phyloP scores from a whole-genome alignment of 257 asterid genomes.

The Nicotiana sylvestris region DNA sequence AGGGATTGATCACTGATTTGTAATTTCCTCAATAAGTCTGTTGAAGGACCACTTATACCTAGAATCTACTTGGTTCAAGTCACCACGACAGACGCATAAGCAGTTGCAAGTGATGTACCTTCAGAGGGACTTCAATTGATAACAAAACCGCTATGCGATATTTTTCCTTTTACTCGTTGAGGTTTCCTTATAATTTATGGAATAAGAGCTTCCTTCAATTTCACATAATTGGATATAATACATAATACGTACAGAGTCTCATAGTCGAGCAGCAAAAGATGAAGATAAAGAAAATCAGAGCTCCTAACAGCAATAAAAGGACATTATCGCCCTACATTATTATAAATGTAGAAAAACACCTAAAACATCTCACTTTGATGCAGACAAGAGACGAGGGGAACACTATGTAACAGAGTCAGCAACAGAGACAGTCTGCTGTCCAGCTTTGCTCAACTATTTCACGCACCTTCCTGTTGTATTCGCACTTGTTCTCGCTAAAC shows the following conservation, averaged over 20 bases:
- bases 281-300: constrained; percentile 24
- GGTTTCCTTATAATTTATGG: not conserved
- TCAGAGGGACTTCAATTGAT: not conserved
- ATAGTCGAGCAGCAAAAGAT: constrained; percentile 19
- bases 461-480: constrained; percentile 76
- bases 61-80: not conserved
- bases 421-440: constrained; percentile 57
- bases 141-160: not conserved
- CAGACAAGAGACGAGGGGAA: constrained; percentile 29
- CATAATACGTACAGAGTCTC: constrained; percentile 33
- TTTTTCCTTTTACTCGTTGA: not conserved
- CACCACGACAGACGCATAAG: not conserved
- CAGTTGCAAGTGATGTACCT: not conserved
- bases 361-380: constrained; percentile 10
- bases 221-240: constrained; percentile 21
- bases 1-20: not conserved
- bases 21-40: not conserved
- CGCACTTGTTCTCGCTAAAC: constrained; percentile 77
- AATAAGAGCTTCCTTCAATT: not conserved
- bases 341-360: constrained; percentile 15
- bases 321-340: constrained; percentile 23
- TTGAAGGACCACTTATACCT: not conserved
- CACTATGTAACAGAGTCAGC: constrained; percentile 3
- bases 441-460: constrained; percentile 87
- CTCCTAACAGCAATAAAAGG: constrained; percentile 23